Conservation (phyloP, 2,329 filamentous ascomycete genomes). For the Colletotrichum zoysiae region DNA sequence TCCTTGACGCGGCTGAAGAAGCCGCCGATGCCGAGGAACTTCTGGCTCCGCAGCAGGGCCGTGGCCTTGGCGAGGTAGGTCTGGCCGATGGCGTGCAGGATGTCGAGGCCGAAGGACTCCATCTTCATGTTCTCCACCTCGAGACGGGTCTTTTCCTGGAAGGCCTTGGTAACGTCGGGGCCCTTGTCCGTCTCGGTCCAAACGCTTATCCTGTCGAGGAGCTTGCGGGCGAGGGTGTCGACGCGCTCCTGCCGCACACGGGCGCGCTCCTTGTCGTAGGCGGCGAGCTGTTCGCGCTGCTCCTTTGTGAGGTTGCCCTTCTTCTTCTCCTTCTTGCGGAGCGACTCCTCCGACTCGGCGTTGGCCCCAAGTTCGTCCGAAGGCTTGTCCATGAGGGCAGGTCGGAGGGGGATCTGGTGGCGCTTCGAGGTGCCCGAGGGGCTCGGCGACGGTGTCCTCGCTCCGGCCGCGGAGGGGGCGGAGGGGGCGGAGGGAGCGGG, state of each 20-base stretch:
- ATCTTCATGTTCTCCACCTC: slow-evolving; percentile 99
- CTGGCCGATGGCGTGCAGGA: slow-evolving; percentile 92
- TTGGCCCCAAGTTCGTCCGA: slow-evolving; percentile 80
- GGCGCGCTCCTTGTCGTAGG: slow-evolving; percentile 88
- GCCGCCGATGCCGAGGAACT: slow-evolving; percentile 94
- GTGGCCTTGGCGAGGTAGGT: slow-evolving; percentile 92
- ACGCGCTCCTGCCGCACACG: slow-evolving; percentile 91
- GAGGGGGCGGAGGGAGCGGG: slow-evolving; percentile 51
- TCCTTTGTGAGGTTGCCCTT: slow-evolving; percentile 89
- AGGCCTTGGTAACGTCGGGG: slow-evolving; percentile 84
- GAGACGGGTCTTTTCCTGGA: slow-evolving; percentile 92
- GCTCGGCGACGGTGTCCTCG: slow-evolving; percentile 53
- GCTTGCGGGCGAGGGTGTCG: slow-evolving; percentile 83
- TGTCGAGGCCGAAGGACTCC: slow-evolving; percentile 97
- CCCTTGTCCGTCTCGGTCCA: slow-evolving; percentile 98
- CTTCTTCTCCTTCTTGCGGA: slow-evolving; percentile 77
- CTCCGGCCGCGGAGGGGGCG: slow-evolving; percentile 49
- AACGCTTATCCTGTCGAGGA: slow-evolving; percentile 88
- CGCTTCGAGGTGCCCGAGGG: slow-evolving; percentile 55
- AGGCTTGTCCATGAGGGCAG: slow-evolving; percentile 85
- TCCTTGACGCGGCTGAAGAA: slow-evolving; percentile 96
- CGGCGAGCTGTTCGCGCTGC: slow-evolving; percentile 90
- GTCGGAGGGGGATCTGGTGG: slow-evolving; percentile 78
- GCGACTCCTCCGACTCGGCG: slow-evolving; percentile 73
- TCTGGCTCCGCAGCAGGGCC: slow-evolving; percentile 91